phyloP scores from a whole-genome alignment of 2,329 filamentous ascomycete genomes.

The Penicillium sclerotigenum region DNA sequence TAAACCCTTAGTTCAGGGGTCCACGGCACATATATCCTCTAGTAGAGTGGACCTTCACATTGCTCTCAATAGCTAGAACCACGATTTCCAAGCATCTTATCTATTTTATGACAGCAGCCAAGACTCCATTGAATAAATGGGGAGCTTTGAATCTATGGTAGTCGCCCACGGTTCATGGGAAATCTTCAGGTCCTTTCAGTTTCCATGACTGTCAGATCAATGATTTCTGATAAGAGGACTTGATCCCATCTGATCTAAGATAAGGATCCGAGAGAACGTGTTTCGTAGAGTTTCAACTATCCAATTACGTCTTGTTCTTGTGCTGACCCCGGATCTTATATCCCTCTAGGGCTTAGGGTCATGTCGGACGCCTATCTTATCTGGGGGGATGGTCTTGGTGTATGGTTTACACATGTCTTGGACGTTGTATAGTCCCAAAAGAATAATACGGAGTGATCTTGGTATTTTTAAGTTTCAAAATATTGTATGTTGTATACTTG shows the following conservation, averaged over 20 bases:
- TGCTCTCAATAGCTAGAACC: background rate
- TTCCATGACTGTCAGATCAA: background rate
- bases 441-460: background rate
- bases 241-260: background rate
- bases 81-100: background rate
- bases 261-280: conserved; percentile 7
- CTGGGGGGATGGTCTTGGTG: background rate
- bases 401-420: background rate
- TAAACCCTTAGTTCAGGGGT: background rate
- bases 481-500: no score
- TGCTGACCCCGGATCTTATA: conserved; percentile 14
- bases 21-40: background rate
- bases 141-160: background rate
- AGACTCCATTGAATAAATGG: background rate
- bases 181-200: background rate
- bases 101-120: background rate
- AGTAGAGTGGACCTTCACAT: background rate
- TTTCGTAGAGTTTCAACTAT: conserved; percentile 3
- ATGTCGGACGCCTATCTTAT: conserved; percentile 3
- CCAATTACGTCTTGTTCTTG: conserved; percentile 9
- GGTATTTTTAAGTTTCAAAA: no score
- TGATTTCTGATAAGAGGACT: background rate
- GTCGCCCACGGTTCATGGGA: background rate
- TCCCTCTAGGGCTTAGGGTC: conserved; percentile 17
- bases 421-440: background rate